Percentiles rank a stretch among this genome's conserved stretches.
These are phyloP conservation scores for Cucumis hystrix DNA, from an alignment of 306 rosid species.

Conservation along the genomic window DNA sequence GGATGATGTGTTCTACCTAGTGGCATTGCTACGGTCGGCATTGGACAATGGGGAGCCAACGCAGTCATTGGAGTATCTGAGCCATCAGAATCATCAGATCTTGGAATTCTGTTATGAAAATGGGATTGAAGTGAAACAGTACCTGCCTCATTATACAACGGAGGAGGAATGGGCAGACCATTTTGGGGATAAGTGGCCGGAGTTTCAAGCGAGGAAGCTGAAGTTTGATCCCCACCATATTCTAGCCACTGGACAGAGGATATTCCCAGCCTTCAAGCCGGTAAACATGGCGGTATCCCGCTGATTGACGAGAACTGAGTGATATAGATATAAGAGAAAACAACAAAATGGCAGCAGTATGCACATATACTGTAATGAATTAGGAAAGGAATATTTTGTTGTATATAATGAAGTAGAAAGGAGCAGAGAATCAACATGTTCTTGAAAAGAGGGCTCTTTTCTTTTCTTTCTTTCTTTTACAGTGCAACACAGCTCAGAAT, in stretches of 20 bases:
- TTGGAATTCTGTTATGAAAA: conserved; percentile 54
- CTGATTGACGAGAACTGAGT: background rate
- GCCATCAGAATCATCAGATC: conserved; percentile 62
- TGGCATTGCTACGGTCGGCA: conserved; percentile 82
- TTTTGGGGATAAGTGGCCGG: conserved; percentile 81
- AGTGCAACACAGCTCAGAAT: background rate
- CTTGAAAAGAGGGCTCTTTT: background rate
- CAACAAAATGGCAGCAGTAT: background rate
- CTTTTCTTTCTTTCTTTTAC: background rate
- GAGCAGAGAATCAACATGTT: background rate
- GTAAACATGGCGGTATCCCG: background rate
- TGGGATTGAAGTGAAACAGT: conserved; percentile 59
- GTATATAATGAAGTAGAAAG: conserved; percentile 6
- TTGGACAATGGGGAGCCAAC: conserved; percentile 40
- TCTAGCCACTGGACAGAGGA: conserved; percentile 82
- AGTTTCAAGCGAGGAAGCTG: conserved; percentile 47
- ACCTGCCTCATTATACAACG: conserved; percentile 76
- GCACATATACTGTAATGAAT: background rate
- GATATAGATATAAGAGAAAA: background rate
- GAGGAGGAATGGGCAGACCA: conserved; percentile 74
- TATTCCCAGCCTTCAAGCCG: conserved; percentile 28
- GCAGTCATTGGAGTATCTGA: conserved; percentile 46
- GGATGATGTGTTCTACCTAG: conserved; percentile 81
- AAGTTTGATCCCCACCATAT: conserved; percentile 63
- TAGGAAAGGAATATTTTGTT: background rate